phyloP scores from a whole-genome alignment of 83 land plant species.

The Picea engelmannii region DNA sequence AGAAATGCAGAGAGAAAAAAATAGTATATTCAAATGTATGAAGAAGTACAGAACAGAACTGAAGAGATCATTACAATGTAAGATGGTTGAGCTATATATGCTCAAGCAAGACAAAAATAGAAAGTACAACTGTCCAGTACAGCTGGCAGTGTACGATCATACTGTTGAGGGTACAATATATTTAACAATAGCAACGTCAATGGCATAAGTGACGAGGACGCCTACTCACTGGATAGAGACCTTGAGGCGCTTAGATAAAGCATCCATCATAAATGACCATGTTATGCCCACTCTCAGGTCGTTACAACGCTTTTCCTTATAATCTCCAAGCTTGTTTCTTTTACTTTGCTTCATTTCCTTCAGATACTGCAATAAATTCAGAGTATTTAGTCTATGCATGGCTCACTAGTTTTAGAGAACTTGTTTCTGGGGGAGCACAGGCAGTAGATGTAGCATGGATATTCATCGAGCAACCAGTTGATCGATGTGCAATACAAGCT shows the following conservation, averaged over 20 bases:
- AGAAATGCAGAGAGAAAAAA: no score
- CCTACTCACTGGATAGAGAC: background rate
- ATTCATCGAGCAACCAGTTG: background rate
- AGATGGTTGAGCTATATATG: no score
- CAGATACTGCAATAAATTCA: background rate
- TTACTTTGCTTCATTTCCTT: background rate
- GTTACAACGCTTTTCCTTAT: conserved; percentile 2
- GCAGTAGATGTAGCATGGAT: background rate
- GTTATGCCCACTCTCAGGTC: background rate
- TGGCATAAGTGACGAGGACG: background rate
- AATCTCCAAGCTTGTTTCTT: conserved; percentile 3
- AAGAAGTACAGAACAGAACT: no score
- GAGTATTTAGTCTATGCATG: background rate
- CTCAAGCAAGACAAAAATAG: no score
- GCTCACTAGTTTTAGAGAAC: background rate
- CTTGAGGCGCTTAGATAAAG: background rate
- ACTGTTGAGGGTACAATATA: no score
- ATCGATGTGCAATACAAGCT: background rate
- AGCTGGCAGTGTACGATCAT: no score
- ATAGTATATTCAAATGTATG: no score
- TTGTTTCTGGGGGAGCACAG: background rate
- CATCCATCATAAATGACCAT: background rate
- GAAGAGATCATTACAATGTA: no score
- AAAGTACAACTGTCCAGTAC: no score
- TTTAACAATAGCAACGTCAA: background rate